A percentile compares a stretch with the other conserved stretches of the same genome.
These are phyloP conservation scores for Lasiosphaeria miniovina DNA, from an alignment of 495 filamentous ascomycete genomes.

Conservation along the genomic window DNA sequence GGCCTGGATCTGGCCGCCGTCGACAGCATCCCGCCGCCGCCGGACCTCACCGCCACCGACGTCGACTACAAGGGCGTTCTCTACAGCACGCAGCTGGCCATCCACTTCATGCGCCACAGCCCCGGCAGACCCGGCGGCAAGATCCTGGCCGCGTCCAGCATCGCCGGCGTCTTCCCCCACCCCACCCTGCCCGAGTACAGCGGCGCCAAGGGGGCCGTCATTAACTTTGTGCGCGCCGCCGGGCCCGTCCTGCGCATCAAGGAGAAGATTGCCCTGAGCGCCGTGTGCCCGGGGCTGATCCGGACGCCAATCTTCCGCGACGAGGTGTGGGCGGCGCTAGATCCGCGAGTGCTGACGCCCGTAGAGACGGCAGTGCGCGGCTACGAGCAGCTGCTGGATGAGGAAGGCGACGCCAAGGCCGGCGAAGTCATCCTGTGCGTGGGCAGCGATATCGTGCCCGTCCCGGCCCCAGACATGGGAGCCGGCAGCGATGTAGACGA, in stretches of 20 bases:
- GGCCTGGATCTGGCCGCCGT: background rate
- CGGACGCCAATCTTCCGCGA: constrained; percentile 38
- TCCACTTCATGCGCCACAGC: constrained; percentile 45
- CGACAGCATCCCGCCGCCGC: constrained; percentile 31
- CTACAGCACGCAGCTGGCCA: constrained; percentile 40
- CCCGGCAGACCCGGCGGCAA: constrained; percentile 22
- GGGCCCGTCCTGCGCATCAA: constrained; percentile 33
- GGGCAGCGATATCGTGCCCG: constrained; percentile 11
- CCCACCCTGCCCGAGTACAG: constrained; percentile 38
- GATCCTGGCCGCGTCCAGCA: constrained; percentile 37
- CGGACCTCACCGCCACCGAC: constrained; percentile 35
- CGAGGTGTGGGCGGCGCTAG: constrained; percentile 35
- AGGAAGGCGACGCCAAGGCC: constrained; percentile 19
- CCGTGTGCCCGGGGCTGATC: constrained; percentile 33
- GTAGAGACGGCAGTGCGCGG: constrained; percentile 32
- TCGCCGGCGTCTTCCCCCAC: constrained; percentile 35
- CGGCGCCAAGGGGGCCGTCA: constrained; percentile 41
- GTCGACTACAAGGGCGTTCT: constrained; percentile 42
- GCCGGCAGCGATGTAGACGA: background rate
- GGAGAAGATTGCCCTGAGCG: constrained; percentile 37
- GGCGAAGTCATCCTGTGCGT: constrained; percentile 35
- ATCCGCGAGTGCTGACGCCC: constrained; percentile 32
- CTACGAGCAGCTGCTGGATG: constrained; percentile 32
- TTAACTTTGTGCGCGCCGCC: constrained; percentile 35
- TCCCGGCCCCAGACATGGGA: background rate